These are phyloP conservation scores for Leishmania major DNA, from an alignment of 208 protist genomes.

Conservation along the genomic window DNA sequence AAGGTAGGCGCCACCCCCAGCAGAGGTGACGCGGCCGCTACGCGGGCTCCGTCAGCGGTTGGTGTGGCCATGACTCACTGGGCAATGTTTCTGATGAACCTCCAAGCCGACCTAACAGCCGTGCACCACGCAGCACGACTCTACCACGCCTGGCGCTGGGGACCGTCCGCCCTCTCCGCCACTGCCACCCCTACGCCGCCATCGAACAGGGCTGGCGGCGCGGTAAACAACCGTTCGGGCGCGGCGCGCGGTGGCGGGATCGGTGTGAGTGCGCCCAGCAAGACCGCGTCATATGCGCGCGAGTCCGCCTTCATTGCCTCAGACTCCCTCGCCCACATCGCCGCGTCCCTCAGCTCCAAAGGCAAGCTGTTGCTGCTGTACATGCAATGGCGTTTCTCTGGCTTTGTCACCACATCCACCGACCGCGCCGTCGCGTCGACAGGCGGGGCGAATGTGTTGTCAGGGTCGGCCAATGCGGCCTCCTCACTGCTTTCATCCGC, in stretches of 20 bases:
- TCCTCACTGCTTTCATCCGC: not conserved
- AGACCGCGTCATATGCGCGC: not conserved
- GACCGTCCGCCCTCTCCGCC: not conserved
- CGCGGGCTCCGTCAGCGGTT: conserved; percentile 23
- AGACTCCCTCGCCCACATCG: conserved; percentile 2
- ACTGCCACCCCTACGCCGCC: not conserved
- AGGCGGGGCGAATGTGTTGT: not conserved
- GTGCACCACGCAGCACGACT: conserved; percentile 31
- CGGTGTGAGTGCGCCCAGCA: not conserved
- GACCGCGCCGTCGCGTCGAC: not conserved
- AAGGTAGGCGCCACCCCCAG: not conserved
- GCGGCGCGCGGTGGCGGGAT: not conserved
- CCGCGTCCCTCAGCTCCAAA: conserved; percentile 20
- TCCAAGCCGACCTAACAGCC: conserved; percentile 20
- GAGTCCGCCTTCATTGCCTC: not conserved
- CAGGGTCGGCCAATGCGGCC: not conserved
- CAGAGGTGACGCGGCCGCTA: not conserved
- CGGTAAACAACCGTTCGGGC: not conserved
- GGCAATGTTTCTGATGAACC: conserved; percentile 26
- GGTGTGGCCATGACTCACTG: conserved; percentile 38
- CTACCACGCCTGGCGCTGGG: conserved; percentile 33
- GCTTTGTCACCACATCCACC: not conserved
- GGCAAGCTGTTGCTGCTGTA: conserved; percentile 35
- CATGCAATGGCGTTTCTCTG: conserved; percentile 30
- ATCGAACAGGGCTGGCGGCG: not conserved